Evolutionary conservation across 2,329 filamentous ascomycete species (phyloP).

Genomic region (Sclerotinia glacialis): DNA sequence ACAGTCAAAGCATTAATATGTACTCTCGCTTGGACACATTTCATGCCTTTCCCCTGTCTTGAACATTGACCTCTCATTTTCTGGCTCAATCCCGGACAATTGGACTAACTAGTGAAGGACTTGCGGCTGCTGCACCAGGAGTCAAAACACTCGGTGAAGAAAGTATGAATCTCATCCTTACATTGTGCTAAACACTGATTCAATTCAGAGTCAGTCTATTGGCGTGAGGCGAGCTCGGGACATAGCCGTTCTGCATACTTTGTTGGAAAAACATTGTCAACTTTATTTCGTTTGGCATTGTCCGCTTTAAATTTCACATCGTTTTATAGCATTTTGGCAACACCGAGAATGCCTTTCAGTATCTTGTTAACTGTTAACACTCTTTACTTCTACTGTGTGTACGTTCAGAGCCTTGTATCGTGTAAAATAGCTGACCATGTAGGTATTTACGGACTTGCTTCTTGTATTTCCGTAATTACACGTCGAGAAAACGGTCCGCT

Average conservation of each 20-base stretch:
- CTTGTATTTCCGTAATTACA: not conserved
- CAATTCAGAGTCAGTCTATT: not conserved
- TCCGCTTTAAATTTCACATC: not conserved
- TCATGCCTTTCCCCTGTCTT: not conserved
- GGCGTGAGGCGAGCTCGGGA: not conserved
- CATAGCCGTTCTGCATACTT: not conserved
- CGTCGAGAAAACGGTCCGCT: not conserved
- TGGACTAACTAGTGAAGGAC: not conserved
- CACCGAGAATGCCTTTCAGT: not conserved
- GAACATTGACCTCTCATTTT: not conserved
- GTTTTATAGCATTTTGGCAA: not conserved
- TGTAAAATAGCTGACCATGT: not conserved
- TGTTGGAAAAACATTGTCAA: not conserved
- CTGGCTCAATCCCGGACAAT: not conserved
- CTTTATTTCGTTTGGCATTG: not conserved
- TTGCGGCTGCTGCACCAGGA: slow-evolving; percentile 1
- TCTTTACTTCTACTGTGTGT: not conserved
- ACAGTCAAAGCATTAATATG: not conserved
- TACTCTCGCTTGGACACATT: not conserved
- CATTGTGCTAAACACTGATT: not conserved
- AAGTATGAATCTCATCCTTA: slow-evolving; percentile 22
- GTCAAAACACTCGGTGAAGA: slow-evolving; percentile 3
- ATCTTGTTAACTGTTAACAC: not conserved
- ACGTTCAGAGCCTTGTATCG: not conserved
- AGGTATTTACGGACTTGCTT: not conserved